These are phyloP conservation scores for Salix suchowensis DNA, from an alignment of 345 rosid genomes.

Conservation along the genomic window DNA sequence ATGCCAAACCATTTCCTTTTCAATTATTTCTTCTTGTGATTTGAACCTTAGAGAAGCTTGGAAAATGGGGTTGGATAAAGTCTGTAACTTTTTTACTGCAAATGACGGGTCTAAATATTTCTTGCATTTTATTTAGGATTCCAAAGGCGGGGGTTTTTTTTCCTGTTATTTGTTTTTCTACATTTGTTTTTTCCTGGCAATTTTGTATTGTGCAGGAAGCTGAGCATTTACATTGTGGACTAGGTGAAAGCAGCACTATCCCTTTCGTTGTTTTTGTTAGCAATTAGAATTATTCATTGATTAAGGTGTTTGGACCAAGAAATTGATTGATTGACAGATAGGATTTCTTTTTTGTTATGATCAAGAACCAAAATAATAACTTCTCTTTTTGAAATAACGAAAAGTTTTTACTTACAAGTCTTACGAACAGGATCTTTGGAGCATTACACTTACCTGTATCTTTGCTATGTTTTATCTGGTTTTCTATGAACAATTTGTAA, in stretches of 20 bases:
- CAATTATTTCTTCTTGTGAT: background rate
- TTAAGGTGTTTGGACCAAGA: background rate
- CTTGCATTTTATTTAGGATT: no score
- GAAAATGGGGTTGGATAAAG: background rate
- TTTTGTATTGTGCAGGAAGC: background rate
- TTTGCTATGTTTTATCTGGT: background rate
- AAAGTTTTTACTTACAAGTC: background rate
- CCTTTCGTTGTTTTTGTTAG: background rate
- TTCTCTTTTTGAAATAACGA: background rate
- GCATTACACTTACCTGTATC: background rate
- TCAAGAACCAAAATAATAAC: background rate
- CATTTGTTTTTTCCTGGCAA: background rate
- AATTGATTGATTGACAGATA: background rate
- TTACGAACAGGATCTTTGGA: background rate
- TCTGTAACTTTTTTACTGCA: background rate
- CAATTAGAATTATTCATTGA: background rate
- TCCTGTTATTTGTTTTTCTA: no score
- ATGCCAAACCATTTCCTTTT: background rate
- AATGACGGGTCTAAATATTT: background rate
- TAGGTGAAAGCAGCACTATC: background rate
- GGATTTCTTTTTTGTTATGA: background rate
- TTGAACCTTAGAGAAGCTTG: background rate
- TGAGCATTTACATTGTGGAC: background rate
- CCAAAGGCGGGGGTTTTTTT: no score
- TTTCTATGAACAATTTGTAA: constrained; percentile 4